Evolutionary conservation across 225 moss, liverwort and hornwort genomes (phyloP), one percentile per base, ranked within the genome.

Genomic region (Lunularia cruciata): DNA sequence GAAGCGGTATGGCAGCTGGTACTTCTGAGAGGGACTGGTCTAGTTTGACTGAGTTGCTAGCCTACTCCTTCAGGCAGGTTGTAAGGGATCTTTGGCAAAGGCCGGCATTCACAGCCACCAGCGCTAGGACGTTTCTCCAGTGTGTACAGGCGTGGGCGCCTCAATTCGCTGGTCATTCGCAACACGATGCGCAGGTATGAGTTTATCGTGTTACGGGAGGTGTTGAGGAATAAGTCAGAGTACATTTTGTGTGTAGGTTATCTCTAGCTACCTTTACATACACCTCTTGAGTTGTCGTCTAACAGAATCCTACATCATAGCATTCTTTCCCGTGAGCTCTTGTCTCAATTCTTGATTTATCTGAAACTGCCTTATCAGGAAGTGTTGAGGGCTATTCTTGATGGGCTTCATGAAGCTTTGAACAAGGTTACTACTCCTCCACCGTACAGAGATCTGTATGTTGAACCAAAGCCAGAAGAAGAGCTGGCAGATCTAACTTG

Each of bases 171-270:
- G 86, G 84, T 35, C 76, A 82, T 54, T 80, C 78, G 30, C 86
- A 89, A 77, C 89, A 89, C 75, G 89, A 89, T 57, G 78, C 86
- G 40, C 86, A 89, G 86, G 89, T 88, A 10, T 65, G 65, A 31
- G 5, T 47, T 18, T n/a, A 19, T 30, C 65, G 22, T 15, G 38
- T 35, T 20, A 32, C 19, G 20, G 19, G 37, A 5, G 37, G 4
- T 0, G 20, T n/a, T 37, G 34, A 59, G 20, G 18, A 43, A 16
- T 43, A 11, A 2, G 11, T 43, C 12, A 16, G 16, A 10, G 43
- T 43, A n/a, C n/a, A n/a, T n/a, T n/a, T n/a, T n/a, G n/a, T n/a
- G n/a, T n/a, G n/a, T n/a, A n/a, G n/a, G n/a, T n/a, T n/a, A n/a
- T n/a, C n/a, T n/a, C n/a, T n/a, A n/a, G n/a, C n/a, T n/a, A n/a